Percentiles rank a stretch among this genome's conserved stretches.
Conservation (phyloP, 2,329 filamentous ascomycete species). For the Talaromyces sp. region DNA sequence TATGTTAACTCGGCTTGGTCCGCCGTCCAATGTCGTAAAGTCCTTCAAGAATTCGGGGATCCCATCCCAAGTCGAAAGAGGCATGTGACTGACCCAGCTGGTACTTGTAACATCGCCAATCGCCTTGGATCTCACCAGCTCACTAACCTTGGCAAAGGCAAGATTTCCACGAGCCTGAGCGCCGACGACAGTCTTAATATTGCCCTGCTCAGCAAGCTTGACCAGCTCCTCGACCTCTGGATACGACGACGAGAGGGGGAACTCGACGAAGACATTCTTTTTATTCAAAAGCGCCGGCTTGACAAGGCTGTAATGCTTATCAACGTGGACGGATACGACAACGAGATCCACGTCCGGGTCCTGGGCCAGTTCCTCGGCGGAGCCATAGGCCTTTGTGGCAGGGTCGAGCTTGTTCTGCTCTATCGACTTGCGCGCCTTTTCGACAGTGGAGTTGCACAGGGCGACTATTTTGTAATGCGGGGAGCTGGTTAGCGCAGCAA, state of each 20-base stretch:
- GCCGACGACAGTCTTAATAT: slow-evolving; percentile 3
- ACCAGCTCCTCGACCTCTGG: slow-evolving; percentile 4
- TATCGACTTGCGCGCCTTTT: slow-evolving; percentile 8
- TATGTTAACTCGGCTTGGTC: slow-evolving; percentile 4
- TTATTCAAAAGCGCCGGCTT: slow-evolving; percentile 5
- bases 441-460: slow-evolving; percentile 6
- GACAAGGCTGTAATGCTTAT: slow-evolving; percentile 5
- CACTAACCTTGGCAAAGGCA: slow-evolving; percentile 4
- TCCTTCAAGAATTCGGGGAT: slow-evolving; percentile 1
- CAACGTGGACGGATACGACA: slow-evolving; percentile 6
- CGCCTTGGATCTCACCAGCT: slow-evolving; percentile 3
- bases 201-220: neutral
- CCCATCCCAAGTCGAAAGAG: slow-evolving; percentile 1
- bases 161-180: slow-evolving; percentile 6
- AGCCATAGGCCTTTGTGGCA: slow-evolving; percentile 8
- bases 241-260: neutral
- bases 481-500: neutral
- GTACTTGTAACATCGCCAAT: slow-evolving; percentile 7
- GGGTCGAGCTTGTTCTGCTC: slow-evolving; percentile 7
- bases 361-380: slow-evolving; percentile 2
- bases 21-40: slow-evolving; percentile 1
- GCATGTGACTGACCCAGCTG: slow-evolving; percentile 2
- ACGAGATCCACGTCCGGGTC: slow-evolving; percentile 9
- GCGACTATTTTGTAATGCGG: slow-evolving; percentile 10
- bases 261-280: slow-evolving; percentile 9